Conservation (phyloP, 2,329 filamentous ascomycete species). For the Aspergillus versicolor region DNA sequence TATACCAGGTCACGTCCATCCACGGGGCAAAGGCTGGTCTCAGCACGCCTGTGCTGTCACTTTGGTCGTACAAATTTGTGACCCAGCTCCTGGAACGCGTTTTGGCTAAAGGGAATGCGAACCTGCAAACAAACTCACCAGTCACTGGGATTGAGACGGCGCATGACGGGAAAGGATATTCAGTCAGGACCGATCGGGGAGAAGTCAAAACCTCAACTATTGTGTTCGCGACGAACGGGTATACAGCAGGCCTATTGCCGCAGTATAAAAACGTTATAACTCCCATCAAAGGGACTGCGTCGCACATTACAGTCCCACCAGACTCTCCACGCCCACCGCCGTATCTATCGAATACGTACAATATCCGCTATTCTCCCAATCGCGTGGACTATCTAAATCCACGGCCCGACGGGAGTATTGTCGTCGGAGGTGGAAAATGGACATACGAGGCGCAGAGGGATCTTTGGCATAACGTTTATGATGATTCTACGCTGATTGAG, state of each 20-base stretch:
- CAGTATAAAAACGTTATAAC: background rate
- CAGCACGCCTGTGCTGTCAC: background rate
- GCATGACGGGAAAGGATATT: background rate
- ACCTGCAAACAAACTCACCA: background rate
- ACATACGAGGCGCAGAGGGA: slow-evolving; percentile 10
- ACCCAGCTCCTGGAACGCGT: background rate
- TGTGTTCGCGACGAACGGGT: background rate
- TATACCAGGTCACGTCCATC: background rate
- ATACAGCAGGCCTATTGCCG: background rate
- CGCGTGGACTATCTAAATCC: background rate
- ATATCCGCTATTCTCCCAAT: background rate
- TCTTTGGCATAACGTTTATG: slow-evolving; percentile 48
- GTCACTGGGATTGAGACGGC: background rate
- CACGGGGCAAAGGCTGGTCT: background rate
- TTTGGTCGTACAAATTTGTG: background rate
- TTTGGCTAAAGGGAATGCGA: background rate
- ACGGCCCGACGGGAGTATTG: background rate
- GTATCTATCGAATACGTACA: background rate
- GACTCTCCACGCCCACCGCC: background rate
- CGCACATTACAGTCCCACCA: background rate
- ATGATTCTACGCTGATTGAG: slow-evolving; percentile 52
- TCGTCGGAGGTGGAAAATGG: background rate
- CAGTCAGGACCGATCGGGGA: background rate
- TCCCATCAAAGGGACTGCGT: background rate
- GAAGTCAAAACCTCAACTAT: background rate